Percentiles rank a stretch among this genome's conserved stretches.
phyloP scores from a whole-genome alignment of 345 rosid species.

The Arabis alpina region DNA sequence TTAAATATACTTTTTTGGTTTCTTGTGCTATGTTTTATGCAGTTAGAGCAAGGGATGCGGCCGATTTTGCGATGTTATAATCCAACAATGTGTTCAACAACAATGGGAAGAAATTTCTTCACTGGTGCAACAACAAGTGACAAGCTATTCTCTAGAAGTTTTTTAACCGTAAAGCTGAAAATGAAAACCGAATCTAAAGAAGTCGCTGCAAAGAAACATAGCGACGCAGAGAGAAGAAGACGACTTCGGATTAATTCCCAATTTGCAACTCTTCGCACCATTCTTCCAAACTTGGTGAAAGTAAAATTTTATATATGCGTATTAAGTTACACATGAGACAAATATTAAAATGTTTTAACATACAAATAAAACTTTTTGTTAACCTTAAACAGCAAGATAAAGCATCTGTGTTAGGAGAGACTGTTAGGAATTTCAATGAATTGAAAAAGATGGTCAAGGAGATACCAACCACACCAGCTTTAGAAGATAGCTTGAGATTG shows the following conservation, averaged over 20 bases:
- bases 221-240: constrained; percentile 57
- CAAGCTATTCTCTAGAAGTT: constrained; percentile 31
- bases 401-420: constrained; percentile 59
- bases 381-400: constrained; percentile 52
- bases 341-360: no score
- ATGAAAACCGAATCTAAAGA: constrained; percentile 46
- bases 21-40: background rate
- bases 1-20: background rate
- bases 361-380: no score
- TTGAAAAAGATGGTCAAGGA: constrained; percentile 47
- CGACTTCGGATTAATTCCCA: constrained; percentile 52
- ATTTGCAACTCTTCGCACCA: constrained; percentile 48
- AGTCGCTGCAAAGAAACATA: constrained; percentile 55
- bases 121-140: constrained; percentile 30
- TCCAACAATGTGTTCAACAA: constrained; percentile 34
- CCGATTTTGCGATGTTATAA: constrained; percentile 38
- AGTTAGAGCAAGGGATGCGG: constrained; percentile 46
- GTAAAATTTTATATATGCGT: constrained; percentile 35
- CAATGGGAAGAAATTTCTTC: constrained; percentile 30
- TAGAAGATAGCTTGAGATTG: constrained; percentile 44
- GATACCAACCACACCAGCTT: constrained; percentile 47
- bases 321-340: no score
- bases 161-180: constrained; percentile 31
- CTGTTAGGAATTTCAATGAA: constrained; percentile 49
- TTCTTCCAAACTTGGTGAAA: constrained; percentile 60